Base-by-base conservation (phyloP, 2,329 filamentous ascomycete species). In the Arthroderma sp. region DNA sequence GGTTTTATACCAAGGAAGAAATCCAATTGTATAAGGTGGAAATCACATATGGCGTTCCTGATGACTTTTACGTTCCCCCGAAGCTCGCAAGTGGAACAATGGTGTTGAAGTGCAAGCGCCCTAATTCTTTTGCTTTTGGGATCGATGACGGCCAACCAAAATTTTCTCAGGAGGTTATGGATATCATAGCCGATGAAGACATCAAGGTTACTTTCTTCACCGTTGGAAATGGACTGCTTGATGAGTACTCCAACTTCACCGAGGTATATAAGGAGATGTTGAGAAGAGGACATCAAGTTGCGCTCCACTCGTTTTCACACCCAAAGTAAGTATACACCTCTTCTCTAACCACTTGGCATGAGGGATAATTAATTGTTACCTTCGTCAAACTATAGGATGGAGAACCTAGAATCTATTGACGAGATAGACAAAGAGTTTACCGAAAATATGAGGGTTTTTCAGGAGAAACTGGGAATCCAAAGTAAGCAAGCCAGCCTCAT, bases 151-250 rank as follows among this genome's bases (percentile, higher is more conserved):
- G 80, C 22, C 68, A 73, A 42, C 80, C 80, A 39, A 55, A 63
- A 31, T 69, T 73, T 46, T 78, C 78, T 1, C 70, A 77, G 60
- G 62, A 74, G 50, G 75, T 82, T 15, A 73, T 81, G 63, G 63
- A 71, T 36, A 76, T 80, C 43, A 66, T 84, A 53, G 70, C 74
- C 15, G 71, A 74, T 15, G 79, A 78, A 42, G 59, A 66, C 44
- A 77, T 83, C 53, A 72, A 76, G 51, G 79, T 82, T 3, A 84
- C 80, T 1, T 83, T 84, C 61, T 84, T 84, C 64, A 81, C 78
- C 32, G 78, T 83, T 37, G 80, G 79, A 6, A 69, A 72, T 1
- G 76, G 78, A 1, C 68, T 84, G 0, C 64, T 75, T 10, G 76
- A 82, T 55, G 48, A 56, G 2, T 63, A 66, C 15, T 80, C 75